Conservation (phyloP, 352 stramenopile genomes). For the Phytophthora hybrid region DNA sequence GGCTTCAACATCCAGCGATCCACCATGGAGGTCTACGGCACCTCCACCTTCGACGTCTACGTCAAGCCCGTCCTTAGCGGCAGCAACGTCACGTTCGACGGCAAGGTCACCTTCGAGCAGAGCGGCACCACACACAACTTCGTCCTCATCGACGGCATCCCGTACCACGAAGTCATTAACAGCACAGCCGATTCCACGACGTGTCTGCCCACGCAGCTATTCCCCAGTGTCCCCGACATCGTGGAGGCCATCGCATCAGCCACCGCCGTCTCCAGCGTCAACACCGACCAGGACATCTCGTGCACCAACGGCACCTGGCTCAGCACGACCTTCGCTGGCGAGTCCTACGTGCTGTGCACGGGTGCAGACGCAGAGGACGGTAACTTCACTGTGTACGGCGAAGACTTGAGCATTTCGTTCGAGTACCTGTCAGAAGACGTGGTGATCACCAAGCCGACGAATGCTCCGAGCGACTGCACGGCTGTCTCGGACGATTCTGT, state of each 20-base stretch:
- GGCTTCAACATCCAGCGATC: constrained; percentile 59
- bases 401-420: constrained; percentile 51
- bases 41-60: constrained; percentile 53
- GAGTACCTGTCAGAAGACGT: constrained; percentile 39
- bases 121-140: constrained; percentile 50
- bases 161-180: constrained; percentile 45
- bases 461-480: constrained; percentile 38
- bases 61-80: constrained; percentile 44
- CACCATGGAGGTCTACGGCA: constrained; percentile 61
- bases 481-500: constrained; percentile 32
- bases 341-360: constrained; percentile 60
- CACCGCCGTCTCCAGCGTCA: constrained; percentile 41
- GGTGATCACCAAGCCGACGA: constrained; percentile 34
- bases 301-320: constrained; percentile 51
- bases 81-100: constrained; percentile 51
- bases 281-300: constrained; percentile 51
- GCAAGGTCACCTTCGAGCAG: constrained; percentile 44
- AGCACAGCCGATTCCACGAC: constrained; percentile 24
- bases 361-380: constrained; percentile 26
- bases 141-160: constrained; percentile 46
- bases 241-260: constrained; percentile 44
- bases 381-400: constrained; percentile 50
- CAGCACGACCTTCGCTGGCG: constrained; percentile 48
- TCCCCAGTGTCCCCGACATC: constrained; percentile 44
- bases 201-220: constrained; percentile 35